Evolutionary conservation across 1,139 yeast species (phyloP).

Genomic region (Zygoascus sp.): DNA sequence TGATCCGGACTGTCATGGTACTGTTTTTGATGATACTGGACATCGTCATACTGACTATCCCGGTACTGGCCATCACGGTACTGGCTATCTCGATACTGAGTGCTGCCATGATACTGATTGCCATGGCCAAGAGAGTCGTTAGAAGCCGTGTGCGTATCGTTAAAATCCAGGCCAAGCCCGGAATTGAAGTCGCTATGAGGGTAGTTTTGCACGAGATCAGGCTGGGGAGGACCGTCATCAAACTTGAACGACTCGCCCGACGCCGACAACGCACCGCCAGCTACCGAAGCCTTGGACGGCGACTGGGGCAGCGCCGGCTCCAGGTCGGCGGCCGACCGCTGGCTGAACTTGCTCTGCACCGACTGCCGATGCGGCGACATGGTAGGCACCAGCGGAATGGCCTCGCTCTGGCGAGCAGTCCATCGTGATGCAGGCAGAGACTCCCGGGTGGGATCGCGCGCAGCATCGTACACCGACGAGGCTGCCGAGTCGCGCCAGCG

Average conservation of each 20-base stretch:
- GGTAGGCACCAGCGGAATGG: neutral
- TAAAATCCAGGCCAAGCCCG: neutral
- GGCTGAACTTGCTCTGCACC: neutral
- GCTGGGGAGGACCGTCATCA: neutral
- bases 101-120: neutral
- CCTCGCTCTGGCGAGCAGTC: neutral
- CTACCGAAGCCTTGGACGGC: neutral
- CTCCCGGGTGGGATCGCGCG: conserved; percentile 15
- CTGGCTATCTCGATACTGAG: no score
- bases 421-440: neutral
- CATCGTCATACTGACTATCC: no score
- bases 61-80: no score
- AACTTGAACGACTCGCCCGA: conserved; percentile 1
- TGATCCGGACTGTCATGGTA: no score
- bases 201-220: neutral
- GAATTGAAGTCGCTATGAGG: neutral
- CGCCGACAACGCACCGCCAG: no score
- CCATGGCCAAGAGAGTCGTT: neutral
- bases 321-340: neutral
- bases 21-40: no score
- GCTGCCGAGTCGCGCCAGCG: conserved; percentile 17
- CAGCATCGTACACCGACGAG: conserved; percentile 22
- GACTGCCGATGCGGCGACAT: neutral
- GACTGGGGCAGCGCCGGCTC: neutral
- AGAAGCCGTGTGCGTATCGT: neutral